Evolutionary conservation across 148 eudicot genomes (phyloP), one percentile per base, ranked within the genome.

Genomic region (Cornus kousa): DNA sequence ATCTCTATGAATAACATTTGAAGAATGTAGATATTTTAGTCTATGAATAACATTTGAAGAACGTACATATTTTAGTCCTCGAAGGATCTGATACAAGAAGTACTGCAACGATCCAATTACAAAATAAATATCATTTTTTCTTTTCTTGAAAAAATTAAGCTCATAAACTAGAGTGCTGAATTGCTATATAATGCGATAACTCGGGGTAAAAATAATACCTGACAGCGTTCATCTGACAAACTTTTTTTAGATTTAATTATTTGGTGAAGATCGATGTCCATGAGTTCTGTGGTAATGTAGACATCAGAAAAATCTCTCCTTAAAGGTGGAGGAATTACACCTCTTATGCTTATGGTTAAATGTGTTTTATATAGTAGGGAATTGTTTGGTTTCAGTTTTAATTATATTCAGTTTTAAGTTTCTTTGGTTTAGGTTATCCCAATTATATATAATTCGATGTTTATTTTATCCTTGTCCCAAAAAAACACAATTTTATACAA

Each of bases 241-340:
- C 67, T 79, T 75, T 96, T 98, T 73, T 89, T 90, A n/a, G 99
- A 96, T 71, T 90, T 84, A 68, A 96, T 96, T 20, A 96, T 96
- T 84, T 94, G 99, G 75, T 96, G 98, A 87, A 96, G 98, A 80
- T 94, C 97, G 33, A 97, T 92, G 75, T 94, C 98, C 98, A 94
- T 94, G 35, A 92, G 92, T 81, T 96, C 98, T 7, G 88, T 87
- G 24, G 93, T 94, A 75, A 92, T 88, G 80, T 94, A 96, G 24
- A 96, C 99, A 83, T 96, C 98, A 35, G 88, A 86, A 80, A 96
- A 94, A 82, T 93, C 97, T 81, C 88, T 86, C 22, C 97, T 77
- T 28, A 89, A 31, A 57, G 95, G 94, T 71, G 98, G 97, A 79
- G 94, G 93, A 74, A 96, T 82, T 17, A 96, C 94, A 82, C 94